phyloP scores from a whole-genome alignment of 2,329 filamentous ascomycete species.

The Xylariaceae sp. region DNA sequence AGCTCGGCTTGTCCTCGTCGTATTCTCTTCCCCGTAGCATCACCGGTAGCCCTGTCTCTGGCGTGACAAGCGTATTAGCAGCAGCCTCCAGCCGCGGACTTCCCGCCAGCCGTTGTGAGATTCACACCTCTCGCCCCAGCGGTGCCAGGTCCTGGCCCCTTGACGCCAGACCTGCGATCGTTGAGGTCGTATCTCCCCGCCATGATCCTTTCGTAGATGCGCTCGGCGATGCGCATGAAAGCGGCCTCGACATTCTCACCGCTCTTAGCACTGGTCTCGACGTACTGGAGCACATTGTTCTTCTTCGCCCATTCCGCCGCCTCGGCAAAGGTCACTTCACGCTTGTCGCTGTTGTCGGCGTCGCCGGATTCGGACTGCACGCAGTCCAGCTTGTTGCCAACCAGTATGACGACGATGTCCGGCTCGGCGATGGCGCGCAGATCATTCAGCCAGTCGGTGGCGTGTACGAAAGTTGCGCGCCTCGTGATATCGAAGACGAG shows the following conservation, averaged over 20 bases:
- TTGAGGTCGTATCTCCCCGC: slow-evolving; percentile 92
- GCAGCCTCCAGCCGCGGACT: slow-evolving; percentile 45
- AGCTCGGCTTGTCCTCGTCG: not conserved
- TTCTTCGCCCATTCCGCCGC: slow-evolving; percentile 83
- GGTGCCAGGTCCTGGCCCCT: slow-evolving; percentile 58
- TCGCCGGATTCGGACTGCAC: slow-evolving; percentile 40
- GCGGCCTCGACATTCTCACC: slow-evolving; percentile 91
- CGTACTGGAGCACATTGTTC: slow-evolving; percentile 87
- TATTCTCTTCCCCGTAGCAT: not conserved
- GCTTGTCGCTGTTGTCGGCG: slow-evolving; percentile 38
- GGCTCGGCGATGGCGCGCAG: slow-evolving; percentile 92
- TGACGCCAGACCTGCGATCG: slow-evolving; percentile 87
- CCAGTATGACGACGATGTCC: slow-evolving; percentile 88
- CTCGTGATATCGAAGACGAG: slow-evolving; percentile 94
- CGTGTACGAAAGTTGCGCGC: slow-evolving; percentile 78
- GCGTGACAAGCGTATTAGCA: slow-evolving; percentile 23
- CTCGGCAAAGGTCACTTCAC: slow-evolving; percentile 77
- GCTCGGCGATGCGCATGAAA: slow-evolving; percentile 87
- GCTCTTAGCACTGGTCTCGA: slow-evolving; percentile 94
- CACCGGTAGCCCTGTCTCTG: too few species aligned
- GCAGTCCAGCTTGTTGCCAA: slow-evolving; percentile 93
- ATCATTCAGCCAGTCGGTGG: slow-evolving; percentile 91
- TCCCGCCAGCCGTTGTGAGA: slow-evolving; percentile 38
- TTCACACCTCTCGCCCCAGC: slow-evolving; percentile 42
- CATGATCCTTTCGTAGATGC: slow-evolving; percentile 96